Conservation (phyloP, 768 basidiomycete species). For the Austroboletus eburneus region DNA sequence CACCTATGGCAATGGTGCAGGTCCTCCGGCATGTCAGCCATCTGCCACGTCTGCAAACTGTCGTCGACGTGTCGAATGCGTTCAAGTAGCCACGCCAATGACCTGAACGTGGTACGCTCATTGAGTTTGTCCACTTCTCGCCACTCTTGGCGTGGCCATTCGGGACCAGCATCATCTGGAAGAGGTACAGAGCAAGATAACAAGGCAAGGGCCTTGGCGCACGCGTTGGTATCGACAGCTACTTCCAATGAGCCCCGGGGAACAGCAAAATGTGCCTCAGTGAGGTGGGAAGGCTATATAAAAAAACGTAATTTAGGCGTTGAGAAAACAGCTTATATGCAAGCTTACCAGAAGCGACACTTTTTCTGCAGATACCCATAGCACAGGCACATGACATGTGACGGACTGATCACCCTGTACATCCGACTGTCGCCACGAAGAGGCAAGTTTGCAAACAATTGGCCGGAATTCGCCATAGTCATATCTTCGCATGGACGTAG, state of each 20-base stretch:
- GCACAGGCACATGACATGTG: conserved; percentile 53
- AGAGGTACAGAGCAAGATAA: conserved; percentile 76
- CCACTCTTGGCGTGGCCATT: conserved; percentile 79
- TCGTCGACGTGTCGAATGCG: conserved; percentile 73
- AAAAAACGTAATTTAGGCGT: conserved; percentile 1
- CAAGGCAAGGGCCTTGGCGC: conserved; percentile 71
- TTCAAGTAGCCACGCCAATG: conserved; percentile 84
- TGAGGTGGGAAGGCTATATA: conserved; percentile 47
- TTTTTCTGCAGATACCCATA: conserved; percentile 53
- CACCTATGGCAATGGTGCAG: conserved; percentile 69
- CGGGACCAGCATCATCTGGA: conserved; percentile 60
- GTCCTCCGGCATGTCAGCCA: conserved; percentile 41
- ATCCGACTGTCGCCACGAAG: conserved; percentile 75
- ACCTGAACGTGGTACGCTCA: conserved; percentile 75
- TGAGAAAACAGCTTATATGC: background rate
- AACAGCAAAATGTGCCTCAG: conserved; percentile 61
- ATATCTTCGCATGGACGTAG: conserved; percentile 68
- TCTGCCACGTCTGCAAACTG: conserved; percentile 65
- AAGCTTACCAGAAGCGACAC: conserved; percentile 53
- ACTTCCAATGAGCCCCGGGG: conserved; percentile 54
- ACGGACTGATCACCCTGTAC: conserved; percentile 47
- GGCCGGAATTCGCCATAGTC: conserved; percentile 82
- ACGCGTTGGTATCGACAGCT: conserved; percentile 54
- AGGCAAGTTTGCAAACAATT: conserved; percentile 65
- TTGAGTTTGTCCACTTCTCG: conserved; percentile 81